Base-by-base conservation (phyloP, 148 eudicot species). In the Rhododendron ferrugineum region DNA sequence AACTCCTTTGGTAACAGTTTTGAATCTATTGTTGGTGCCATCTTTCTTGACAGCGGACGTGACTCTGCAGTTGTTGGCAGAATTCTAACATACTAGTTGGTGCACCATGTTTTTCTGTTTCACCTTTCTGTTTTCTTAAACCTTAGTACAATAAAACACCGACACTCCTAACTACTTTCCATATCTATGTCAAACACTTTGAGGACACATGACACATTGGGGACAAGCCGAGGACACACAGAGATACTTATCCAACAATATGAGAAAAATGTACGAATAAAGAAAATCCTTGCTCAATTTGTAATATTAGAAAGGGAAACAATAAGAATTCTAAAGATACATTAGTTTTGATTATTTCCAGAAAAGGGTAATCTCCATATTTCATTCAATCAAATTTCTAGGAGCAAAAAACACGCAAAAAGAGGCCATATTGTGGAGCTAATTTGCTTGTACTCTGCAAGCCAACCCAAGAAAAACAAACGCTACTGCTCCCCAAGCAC, bases 1-100 rank as follows among this genome's bases (percentile, higher is more conserved):
- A 97, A 94, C 83, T 97, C 98, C 60, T 97, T 95, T 30, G 99
- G 99, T 36, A 98, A 97, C 86, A 97, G 93, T 86, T 88, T 97
- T 66, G 99, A 97, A 89, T 97, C 99, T 68, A 95, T 95, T 85
- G 98, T 98, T 85, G 98, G 99, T 52, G 95, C 98, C 46, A 91
- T 97, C 88, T 97, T 97, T 82, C 95, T 97, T 78, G 99, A 97
- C 81, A 87, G 90, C 54, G 92, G 93, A 78, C 92, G 87, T 85
- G 90, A 92, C 82, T 92, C 95, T 78, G 86, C 91, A 79, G 89
- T 84, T 87, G 98, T 97, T 58, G 99, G 99, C 91, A 62, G 42
- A 30, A 26, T 3, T 58, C 11, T 10, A 30, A 28, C 62, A 46
- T 50, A 5, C 20, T 26, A 77, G 40, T 16, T 54, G 66, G 44